Base-by-base conservation (phyloP, 2,329 filamentous ascomycete species). In the Aspergillus sp. region DNA sequence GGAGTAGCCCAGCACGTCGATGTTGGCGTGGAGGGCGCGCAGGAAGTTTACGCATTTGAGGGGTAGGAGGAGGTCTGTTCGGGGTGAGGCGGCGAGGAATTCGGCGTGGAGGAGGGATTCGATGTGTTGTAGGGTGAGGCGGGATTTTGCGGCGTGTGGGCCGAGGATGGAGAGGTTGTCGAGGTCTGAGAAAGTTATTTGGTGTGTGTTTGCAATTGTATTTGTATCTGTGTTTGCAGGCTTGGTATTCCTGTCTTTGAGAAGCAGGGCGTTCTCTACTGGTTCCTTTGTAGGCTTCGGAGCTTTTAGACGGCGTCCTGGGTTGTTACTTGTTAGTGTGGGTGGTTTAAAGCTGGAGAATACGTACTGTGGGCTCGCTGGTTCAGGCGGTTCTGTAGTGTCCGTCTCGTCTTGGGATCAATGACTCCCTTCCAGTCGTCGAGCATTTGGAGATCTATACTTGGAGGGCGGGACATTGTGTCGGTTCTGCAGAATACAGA, bases 291-390 rank as follows among this genome's bases (percentile, higher is more conserved):
- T 17, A 9, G n/a, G 17, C 39, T 18, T 42, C n/a, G 34, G 12
- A n/a, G n/a, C n/a, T 15, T 50, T 50, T 8, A n/a, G 15, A 24
- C 48, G 48, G 9, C 48, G 48, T 50, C 48, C 48, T 50, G 34
- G 9, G 8, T 15, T 11, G 20, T 50, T 24, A 50, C 5, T 15
- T 11, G 20, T 50, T 24, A 50, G 48, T 26, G 17, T 13, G 13
- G 12, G 12, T 12, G 3, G 9, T n/a, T 4, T 17, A 15, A n/a
- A n/a, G 9, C 22, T 4, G 18, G n/a, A n/a, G 30, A 17, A 17
- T 43, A 39, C 63, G 55, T 58, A 66, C 64, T 47, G 26, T 55
- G 48, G 18, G 64, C 64, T 24, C 64, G 53, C 45, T 66, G 64
- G 18, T 64, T 61, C 8, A 66, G 43, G 30, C 64, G 55, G 20